Conservation (phyloP, 2,329 filamentous ascomycete genomes). For the Alternaria solani region DNA sequence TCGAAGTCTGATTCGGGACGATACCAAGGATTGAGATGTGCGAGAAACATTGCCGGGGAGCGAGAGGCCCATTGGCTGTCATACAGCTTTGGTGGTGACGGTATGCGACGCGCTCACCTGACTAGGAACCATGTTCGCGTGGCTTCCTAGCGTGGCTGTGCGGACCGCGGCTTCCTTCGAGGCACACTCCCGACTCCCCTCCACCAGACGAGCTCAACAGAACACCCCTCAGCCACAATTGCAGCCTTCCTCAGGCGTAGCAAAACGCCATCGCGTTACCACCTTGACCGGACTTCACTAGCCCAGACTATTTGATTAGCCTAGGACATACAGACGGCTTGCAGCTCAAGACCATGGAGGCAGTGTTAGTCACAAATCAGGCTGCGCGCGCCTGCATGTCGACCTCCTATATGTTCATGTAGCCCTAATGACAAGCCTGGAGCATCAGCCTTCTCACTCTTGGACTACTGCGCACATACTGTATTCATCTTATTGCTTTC, state of each 20-base stretch:
- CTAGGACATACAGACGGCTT: constrained; percentile 29
- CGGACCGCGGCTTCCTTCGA: constrained; percentile 7
- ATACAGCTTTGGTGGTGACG: constrained; percentile 3
- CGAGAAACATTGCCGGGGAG: constrained; percentile 38
- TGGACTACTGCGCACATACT: neutral
- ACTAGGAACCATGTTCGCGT: constrained; percentile 10
- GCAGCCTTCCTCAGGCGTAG: constrained; percentile 2
- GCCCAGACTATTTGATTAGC: constrained; percentile 19
- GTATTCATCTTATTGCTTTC: neutral
- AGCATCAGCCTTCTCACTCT: constrained; percentile 25
- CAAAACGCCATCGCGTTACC: constrained; percentile 1
- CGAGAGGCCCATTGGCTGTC: constrained; percentile 2
- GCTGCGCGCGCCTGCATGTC: constrained; percentile 24
- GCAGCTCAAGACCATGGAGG: constrained; percentile 29
- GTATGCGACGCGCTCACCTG: constrained; percentile 3
- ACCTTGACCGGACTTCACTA: constrained; percentile 21
- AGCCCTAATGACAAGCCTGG: constrained; percentile 27
- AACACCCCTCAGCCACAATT: constrained; percentile 4
- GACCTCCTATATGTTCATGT: neutral
- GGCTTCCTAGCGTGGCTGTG: constrained; percentile 21
- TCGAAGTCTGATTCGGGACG: constrained; percentile 50
- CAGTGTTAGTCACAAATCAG: constrained; percentile 34
- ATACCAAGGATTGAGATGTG: constrained; percentile 37
- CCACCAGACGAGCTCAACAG: constrained; percentile 6
- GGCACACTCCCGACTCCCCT: constrained; percentile 7